Percentiles rank a stretch among this genome's conserved stretches.
Conservation (phyloP, 2,329 filamentous ascomycete species). For the Calycina marina region DNA sequence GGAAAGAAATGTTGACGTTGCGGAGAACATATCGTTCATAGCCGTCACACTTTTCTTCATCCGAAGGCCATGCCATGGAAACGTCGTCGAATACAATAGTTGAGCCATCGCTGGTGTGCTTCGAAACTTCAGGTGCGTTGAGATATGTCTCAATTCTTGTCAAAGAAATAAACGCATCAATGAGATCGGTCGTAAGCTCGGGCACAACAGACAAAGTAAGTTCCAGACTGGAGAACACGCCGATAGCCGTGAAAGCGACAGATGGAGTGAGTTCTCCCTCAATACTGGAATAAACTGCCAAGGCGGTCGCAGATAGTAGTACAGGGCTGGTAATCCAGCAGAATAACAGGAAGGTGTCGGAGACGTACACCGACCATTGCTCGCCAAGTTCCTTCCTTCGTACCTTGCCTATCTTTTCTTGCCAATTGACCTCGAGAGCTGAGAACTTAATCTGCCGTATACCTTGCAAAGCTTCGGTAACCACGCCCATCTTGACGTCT, state of each 20-base stretch:
- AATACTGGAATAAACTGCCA: conserved; percentile 52
- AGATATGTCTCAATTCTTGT: conserved; percentile 61
- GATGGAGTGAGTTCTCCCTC: conserved; percentile 52
- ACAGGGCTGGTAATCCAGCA: conserved; percentile 66
- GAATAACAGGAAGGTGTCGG: conserved; percentile 45
- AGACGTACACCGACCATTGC: conserved; percentile 51
- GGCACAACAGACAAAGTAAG: conserved; percentile 56
- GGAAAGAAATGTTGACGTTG: conserved; percentile 52
- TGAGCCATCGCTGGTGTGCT: conserved; percentile 37
- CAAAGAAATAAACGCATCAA: conserved; percentile 62
- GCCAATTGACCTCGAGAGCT: conserved; percentile 61
- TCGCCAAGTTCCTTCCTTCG: conserved; percentile 52
- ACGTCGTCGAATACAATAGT: conserved; percentile 52
- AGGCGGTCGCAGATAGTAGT: conserved; percentile 54
- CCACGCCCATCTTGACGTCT: conserved; percentile 59
- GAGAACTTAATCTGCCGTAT: conserved; percentile 80
- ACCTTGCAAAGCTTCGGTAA: conserved; percentile 64
- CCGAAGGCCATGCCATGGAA: conserved; percentile 60
- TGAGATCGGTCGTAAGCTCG: conserved; percentile 52
- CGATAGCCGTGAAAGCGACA: conserved; percentile 65
- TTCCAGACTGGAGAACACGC: conserved; percentile 61
- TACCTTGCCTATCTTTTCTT: conserved; percentile 49
- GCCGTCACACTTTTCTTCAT: conserved; percentile 42
- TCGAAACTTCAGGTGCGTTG: conserved; percentile 44
- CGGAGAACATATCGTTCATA: conserved; percentile 49